A percentile compares a stretch with the other conserved stretches of the same genome.
Conservation (phyloP, 208 protist genomes). For the Trypanosoma cruzi region DNA sequence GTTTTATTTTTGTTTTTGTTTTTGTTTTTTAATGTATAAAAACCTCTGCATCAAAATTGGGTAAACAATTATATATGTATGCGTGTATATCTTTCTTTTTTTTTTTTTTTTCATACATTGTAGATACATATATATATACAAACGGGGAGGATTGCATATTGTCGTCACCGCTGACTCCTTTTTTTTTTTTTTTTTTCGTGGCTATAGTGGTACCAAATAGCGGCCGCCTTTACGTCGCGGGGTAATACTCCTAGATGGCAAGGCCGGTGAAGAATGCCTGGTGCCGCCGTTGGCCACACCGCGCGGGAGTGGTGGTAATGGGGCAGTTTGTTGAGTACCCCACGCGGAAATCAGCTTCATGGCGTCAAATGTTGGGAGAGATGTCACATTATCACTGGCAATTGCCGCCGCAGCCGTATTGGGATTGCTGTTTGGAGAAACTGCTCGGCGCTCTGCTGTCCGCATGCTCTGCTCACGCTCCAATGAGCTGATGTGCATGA, state of each 20-base stretch:
- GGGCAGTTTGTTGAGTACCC: not conserved
- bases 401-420: not conserved
- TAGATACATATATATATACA: slow-evolving; percentile 6
- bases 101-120: not conserved
- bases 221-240: slow-evolving; percentile 7
- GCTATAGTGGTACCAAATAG: slow-evolving; percentile 16
- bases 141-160: not conserved
- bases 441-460: not conserved
- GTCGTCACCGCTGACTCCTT: not conserved
- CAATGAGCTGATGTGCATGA: slow-evolving; percentile 14
- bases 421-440: not conserved
- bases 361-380: not conserved
- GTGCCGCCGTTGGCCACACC: not conserved
- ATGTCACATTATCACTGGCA: not conserved
- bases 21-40: no score
- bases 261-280: not conserved
- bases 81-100: no score
- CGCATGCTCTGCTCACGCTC: slow-evolving; percentile 8
- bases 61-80: not conserved
- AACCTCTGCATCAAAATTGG: not conserved
- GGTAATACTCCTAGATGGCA: not conserved
- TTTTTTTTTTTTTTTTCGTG: not conserved
- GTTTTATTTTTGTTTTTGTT: no score
- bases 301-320: not conserved
- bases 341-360: slow-evolving; percentile 3